Conservation (phyloP, 176 grass and related monocot species). For the Ampelocalamus luodianensis region DNA sequence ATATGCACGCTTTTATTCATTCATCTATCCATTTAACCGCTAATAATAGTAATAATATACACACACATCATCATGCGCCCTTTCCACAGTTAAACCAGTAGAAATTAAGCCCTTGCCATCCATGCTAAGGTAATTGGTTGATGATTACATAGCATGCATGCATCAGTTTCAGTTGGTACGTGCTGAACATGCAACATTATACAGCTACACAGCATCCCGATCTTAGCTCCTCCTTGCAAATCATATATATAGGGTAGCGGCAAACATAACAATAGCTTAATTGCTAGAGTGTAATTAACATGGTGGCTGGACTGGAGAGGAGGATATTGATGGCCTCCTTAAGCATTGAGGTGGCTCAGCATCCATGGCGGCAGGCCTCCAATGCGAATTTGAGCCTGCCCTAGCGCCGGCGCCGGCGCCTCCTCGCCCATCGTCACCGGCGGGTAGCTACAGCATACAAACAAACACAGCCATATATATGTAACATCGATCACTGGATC, state of each 20-base stretch:
- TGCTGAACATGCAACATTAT: conserved; percentile 31
- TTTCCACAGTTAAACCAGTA: too few relatives aligned
- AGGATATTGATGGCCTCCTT: background rate
- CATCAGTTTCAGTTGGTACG: conserved; percentile 26
- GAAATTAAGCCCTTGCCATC: background rate
- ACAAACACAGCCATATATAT: background rate
- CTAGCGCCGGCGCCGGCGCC: background rate
- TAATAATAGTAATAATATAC: too few relatives aligned
- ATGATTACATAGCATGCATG: conserved; percentile 12
- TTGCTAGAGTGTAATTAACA: conserved; percentile 29
- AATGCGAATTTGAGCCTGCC: conserved; percentile 37
- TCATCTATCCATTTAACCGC: too few relatives aligned
- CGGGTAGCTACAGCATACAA: conserved; percentile 12
- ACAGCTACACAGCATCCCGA: conserved; percentile 28
- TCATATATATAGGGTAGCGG: conserved; percentile 23
- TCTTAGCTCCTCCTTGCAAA: conserved; percentile 37
- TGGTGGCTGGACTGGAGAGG: background rate
- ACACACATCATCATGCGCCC: too few relatives aligned
- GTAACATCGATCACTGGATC: background rate
- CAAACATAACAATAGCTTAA: conserved; percentile 49
- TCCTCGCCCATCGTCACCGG: conserved; percentile 38
- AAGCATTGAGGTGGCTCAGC: conserved; percentile 60
- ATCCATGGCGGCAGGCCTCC: conserved; percentile 55
- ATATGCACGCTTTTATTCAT: too few relatives aligned
- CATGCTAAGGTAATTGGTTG: conserved; percentile 33